Evolutionary conservation across 305 asterid genomes (phyloP).

Genomic region (Fraxinus sp.): DNA sequence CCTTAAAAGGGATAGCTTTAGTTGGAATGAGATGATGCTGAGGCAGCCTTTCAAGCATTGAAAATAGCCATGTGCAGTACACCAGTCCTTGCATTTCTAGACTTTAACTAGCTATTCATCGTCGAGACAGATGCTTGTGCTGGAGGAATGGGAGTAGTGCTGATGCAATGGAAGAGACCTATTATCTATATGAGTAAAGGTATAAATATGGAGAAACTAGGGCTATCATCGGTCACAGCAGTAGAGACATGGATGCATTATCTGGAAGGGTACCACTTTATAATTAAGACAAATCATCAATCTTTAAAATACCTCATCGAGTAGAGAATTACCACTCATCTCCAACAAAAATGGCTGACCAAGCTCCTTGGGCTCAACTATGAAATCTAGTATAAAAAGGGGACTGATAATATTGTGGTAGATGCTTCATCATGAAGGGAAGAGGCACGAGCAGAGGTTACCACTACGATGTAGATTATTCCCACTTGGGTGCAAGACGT

Average conservation of each 20-base stretch:
- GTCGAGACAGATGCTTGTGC: background rate
- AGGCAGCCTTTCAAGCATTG: too few relatives aligned
- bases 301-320: background rate
- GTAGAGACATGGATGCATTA: background rate
- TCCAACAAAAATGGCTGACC: background rate
- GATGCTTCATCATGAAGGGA: background rate
- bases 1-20: background rate
- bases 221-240: background rate
- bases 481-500: too few relatives aligned
- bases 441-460: too few relatives aligned
- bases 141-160: background rate
- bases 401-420: background rate
- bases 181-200: too few relatives aligned
- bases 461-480: too few relatives aligned
- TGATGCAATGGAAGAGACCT: background rate
- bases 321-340: background rate
- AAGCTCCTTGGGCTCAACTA: background rate
- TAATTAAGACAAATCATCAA: too few relatives aligned
- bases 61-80: background rate
- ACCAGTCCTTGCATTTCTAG: background rate
- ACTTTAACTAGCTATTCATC: background rate
- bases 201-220: too few relatives aligned
- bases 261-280: too few relatives aligned
- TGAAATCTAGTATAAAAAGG: background rate
- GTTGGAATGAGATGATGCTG: background rate